Evolutionary conservation across 2,329 filamentous ascomycete species (phyloP), one percentile per base, ranked within the genome.

Genomic region (Xenosphaeropsis pyriputrescens): DNA sequence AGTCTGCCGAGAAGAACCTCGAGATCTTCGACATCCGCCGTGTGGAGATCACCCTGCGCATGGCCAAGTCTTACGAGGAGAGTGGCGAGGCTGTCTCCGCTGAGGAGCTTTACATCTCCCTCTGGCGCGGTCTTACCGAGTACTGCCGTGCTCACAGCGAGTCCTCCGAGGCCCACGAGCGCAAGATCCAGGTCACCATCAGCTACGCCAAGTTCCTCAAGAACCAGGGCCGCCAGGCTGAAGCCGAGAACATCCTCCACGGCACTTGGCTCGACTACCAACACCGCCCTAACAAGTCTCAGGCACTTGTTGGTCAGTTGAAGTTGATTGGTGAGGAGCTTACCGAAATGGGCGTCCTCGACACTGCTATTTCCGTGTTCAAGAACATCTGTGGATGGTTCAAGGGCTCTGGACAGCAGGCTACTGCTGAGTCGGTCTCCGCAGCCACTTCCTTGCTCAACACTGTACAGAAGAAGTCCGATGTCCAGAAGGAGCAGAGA

Each of bases 121-220:
- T 46, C 9, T 45, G 43, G 42, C 43, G 45, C 35, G 45, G 40
- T 32, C 35, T 45, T 33, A 42, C 40, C 18, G 32, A 22, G 26
- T 18, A 39, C 19, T 35, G 34, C 12, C 18, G 32, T 11, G 36
- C 42, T 8, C 17, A 15, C 14, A 15, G 31, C 17, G 14, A 44
- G 15, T 40, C 43, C 18, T 36, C 30, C 18, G 32, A 34, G 8
- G 22, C 37, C 6, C 41, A 46, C n/a, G 42, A 46, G 32, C 39
- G 35, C 29, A 43, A 40, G 18, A 40, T 44, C 22, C 42, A 45
- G 18, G 39, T 46, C 29, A 43, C 43, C 13, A 34, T 47, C 13
- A 40, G 43, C 16, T 47, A 47, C 32, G 40, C 42, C 11, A 39
- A 42, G 18, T 40, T 47, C 15, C 15, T 47, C 7, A 45, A 40